Evolutionary conservation across 2,329 filamentous ascomycete species (phyloP).

Genomic region (Massarina eburnea): DNA sequence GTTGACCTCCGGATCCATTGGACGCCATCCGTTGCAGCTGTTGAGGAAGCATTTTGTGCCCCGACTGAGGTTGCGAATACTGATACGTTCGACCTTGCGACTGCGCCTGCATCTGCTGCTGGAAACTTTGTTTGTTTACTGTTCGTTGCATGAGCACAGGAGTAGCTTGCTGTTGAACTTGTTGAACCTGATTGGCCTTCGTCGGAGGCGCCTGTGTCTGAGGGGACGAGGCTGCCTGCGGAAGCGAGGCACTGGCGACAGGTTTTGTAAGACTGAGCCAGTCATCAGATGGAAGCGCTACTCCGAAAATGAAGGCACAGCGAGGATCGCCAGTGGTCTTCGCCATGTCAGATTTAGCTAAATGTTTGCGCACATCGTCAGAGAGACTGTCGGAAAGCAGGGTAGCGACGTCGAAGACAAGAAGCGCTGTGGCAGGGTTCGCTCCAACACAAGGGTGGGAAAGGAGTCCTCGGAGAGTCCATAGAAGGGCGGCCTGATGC

Average conservation of each 20-base stretch:
- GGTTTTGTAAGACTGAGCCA: slow-evolving; percentile 48
- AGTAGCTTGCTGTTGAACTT: slow-evolving; percentile 22
- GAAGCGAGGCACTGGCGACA: slow-evolving; percentile 15
- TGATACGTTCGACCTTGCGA: slow-evolving; percentile 20
- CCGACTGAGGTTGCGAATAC: slow-evolving; percentile 28
- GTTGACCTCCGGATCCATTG: slow-evolving; percentile 11
- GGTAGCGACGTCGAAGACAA: slow-evolving; percentile 48
- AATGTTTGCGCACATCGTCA: slow-evolving; percentile 40
- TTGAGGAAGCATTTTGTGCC: slow-evolving; percentile 30
- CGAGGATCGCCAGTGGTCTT: slow-evolving; percentile 35
- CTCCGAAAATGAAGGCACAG: slow-evolving; percentile 46
- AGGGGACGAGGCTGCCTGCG: slow-evolving; percentile 15
- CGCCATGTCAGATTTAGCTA: slow-evolving; percentile 29
- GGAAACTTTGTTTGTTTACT: slow-evolving; percentile 27
- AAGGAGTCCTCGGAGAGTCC: slow-evolving; percentile 42
- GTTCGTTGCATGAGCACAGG: slow-evolving; percentile 29
- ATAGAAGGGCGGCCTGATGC: slow-evolving; percentile 34
- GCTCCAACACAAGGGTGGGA: slow-evolving; percentile 40
- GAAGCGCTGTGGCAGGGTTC: slow-evolving; percentile 40
- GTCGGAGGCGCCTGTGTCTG: slow-evolving; percentile 13
- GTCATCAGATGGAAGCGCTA: slow-evolving; percentile 34
- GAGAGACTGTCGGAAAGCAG: slow-evolving; percentile 46
- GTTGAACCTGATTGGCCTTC: slow-evolving; percentile 4
- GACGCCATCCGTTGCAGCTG: slow-evolving; percentile 32
- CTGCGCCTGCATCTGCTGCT: slow-evolving; percentile 14